A percentile compares a stretch with the other conserved stretches of the same genome.
These are phyloP conservation scores for Pyrenochaeta sp. DNA, from an alignment of 2,329 filamentous ascomycete species.

Conservation along the genomic window DNA sequence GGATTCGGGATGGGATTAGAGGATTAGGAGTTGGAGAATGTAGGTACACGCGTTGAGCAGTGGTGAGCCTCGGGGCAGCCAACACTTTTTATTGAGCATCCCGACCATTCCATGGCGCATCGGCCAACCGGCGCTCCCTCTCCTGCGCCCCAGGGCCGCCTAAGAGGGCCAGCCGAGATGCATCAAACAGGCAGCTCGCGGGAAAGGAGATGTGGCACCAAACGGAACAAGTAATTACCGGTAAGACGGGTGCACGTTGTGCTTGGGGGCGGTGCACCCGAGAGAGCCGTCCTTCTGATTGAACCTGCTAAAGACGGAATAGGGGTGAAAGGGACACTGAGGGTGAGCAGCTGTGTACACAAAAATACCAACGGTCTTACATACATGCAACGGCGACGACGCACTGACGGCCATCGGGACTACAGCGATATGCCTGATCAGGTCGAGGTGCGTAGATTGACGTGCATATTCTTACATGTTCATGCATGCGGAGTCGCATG, in stretches of 20 bases:
- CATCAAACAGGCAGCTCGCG: not conserved
- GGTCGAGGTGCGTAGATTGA: not conserved
- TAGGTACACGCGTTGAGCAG: slow-evolving; percentile 8
- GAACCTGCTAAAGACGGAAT: not conserved
- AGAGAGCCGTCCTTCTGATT: not conserved
- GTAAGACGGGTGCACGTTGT: slow-evolving; percentile 1
- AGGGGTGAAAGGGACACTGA: not conserved
- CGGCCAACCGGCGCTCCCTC: slow-evolving; percentile 24
- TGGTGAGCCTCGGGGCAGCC: slow-evolving; percentile 9
- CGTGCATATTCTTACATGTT: not conserved
- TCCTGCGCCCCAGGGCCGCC: slow-evolving; percentile 12
- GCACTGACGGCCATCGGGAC: too few species aligned
- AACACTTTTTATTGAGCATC: slow-evolving; percentile 11
- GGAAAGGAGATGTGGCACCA: slow-evolving; percentile 3
- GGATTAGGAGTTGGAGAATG: not conserved
- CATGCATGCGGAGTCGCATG: not conserved
- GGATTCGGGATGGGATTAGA: too few species aligned
- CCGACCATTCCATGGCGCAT: slow-evolving; percentile 19
- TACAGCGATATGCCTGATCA: not conserved
- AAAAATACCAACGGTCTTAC: not conserved
- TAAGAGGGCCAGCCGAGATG: slow-evolving; percentile 24
- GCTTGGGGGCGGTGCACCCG: slow-evolving; percentile 2
- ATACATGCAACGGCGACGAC: not conserved
- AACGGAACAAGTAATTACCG: slow-evolving; percentile 1
- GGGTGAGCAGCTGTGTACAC: not conserved